Percentiles rank a stretch among this genome's conserved stretches.
These are phyloP conservation scores for Macadamia tetraphylla DNA, from an alignment of 164 flowering plant genomes.

Conservation along the genomic window DNA sequence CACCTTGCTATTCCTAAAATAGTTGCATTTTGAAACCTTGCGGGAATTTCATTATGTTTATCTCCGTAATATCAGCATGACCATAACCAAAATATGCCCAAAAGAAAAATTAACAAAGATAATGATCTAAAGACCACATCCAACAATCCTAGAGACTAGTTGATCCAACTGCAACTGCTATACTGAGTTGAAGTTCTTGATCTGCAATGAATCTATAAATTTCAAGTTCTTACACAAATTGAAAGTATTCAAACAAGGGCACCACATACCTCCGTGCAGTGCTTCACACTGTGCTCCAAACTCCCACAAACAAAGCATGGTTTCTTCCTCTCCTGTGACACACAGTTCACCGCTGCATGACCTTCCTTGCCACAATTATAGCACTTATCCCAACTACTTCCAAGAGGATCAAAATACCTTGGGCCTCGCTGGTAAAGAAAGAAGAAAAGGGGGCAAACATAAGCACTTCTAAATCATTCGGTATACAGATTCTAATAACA, in stretches of 20 bases:
- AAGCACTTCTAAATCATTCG: neutral
- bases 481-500: neutral
- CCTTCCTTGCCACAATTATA: constrained; percentile 61
- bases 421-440: constrained; percentile 45
- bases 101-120: too few species aligned
- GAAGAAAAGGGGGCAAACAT: constrained; percentile 1
- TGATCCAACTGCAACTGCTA: too few species aligned
- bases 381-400: constrained; percentile 40
- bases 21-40: too few species aligned
- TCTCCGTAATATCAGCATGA: too few species aligned
- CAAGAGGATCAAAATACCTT: constrained; percentile 66
- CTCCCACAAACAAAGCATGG: constrained; percentile 96
- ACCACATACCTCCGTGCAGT: constrained; percentile 65
- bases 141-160: too few species aligned
- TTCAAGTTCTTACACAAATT: neutral
- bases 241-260: neutral
- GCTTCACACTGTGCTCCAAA: constrained; percentile 61
- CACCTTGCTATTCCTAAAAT: too few species aligned
- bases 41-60: too few species aligned
- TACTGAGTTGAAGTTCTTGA: neutral
- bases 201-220: neutral
- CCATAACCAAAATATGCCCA: too few species aligned
- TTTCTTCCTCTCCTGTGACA: constrained; percentile 39
- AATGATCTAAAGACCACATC: too few species aligned
- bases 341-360: constrained; percentile 43